Evolutionary conservation across 805 yeast genomes (phyloP), one percentile per base, ranked within the genome.

Genomic region (Schwanniomyces vanrijiae): DNA sequence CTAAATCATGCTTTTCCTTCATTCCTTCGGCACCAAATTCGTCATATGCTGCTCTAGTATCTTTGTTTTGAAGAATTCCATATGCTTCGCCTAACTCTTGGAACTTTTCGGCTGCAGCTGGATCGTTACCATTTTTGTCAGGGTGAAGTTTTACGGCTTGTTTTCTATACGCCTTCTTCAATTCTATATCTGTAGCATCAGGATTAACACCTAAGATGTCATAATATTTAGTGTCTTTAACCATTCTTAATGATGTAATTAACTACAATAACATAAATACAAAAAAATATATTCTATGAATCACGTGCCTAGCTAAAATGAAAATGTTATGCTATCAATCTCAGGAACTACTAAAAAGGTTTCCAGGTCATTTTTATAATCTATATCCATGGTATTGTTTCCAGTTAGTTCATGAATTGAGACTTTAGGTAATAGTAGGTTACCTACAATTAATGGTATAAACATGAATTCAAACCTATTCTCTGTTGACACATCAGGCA

Each of bases 101-200:
- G 68, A 94, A 94, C 58, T 86, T 84, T 43, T 79, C 81, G 11
- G 92, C 90, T 13, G 99, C 99, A 10, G 81, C 79, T 35, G 94
- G 95, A 63, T 94, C 96, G 59, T 87, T 84, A n/a, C 96, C 96
- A 61, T 92, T 90, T 72, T 94, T 94, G 65, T 94, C 99, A 1
- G 99, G 99, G 65, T 92, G 99, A 43, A 88, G 87, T 48, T 75
- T 76, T 66, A 92, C 86, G 6, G 98, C 98, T 65, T 83, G 83
- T 64, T 87, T 88, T 52, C 99, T 78, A 67, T 94, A 94, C 0
- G 97, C 96, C 64, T 90, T 90, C 68, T 94, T 94, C 66, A 94
- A 88, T 53, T 94, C 96, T 9, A 80, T 73, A 4, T 84, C 84
- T 0, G 87, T 77, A 16, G 97, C 97, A 10, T 79, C 79, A 18